Evolutionary conservation across 192 early-diverging fungal genomes (phyloP), one percentile per base, ranked within the genome.

Genomic region (Diversispora epigaea): DNA sequence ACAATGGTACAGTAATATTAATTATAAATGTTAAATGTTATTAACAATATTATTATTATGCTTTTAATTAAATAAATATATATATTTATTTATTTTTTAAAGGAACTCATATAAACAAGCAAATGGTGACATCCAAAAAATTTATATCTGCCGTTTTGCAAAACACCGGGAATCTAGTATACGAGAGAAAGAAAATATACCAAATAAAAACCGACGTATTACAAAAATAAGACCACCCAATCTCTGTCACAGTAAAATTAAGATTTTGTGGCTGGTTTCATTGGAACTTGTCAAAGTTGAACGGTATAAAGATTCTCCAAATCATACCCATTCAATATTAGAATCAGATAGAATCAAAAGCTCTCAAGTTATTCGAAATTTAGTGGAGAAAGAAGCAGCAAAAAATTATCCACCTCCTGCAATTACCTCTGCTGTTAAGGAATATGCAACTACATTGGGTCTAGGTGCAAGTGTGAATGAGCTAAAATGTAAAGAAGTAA

Each of bases 261-360:
- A 69, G 52, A 39, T 52, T 52, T 52, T n/a, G 4, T 69, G 8
- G 67, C 10, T 69, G 7, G 3, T 52, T 19, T 47, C 15, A 10
- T 44, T 43, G 12, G 4, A 66, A n/a, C 49, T 52, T 0, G 4
- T 52, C 4, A 25, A 44, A 69, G 14, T 69, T 10, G 17, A 69
- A 52, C 15, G 14, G 2, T 69, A 69, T 68, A 68, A 68, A 68
- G 22, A 68, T 12, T 68, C 45, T 17, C n/a, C 46, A 15, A 43
- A 14, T 25, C 12, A 68, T 21, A 50, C 4, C 7, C 45, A 68
- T 54, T 52, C 67, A 21, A 21, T 68, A 44, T 3, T 17, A 69
- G 47, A 69, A 69, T 6, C n/a, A 14, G 14, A 69, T 54, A 69
- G n/a, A 39, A 17, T 49, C 15, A 69, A 69, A 11, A 46, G 22